These are phyloP conservation scores for Chara braunii DNA, from an alignment of 139 green algal species.

Conservation along the genomic window DNA sequence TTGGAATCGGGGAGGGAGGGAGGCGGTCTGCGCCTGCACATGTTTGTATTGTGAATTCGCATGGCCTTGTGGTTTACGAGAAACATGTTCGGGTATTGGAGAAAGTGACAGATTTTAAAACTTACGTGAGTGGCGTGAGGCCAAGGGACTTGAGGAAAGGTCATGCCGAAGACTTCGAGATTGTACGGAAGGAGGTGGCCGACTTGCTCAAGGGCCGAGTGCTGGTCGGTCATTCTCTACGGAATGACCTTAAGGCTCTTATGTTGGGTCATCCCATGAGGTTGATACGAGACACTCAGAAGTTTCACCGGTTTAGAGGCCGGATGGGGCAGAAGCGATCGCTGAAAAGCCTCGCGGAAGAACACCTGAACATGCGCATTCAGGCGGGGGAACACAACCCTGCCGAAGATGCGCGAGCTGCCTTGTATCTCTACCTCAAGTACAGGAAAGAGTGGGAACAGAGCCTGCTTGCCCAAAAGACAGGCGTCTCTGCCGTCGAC, in stretches of 20 bases:
- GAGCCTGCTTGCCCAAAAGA: conserved; percentile 13
- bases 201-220: conserved; percentile 57
- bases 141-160: conserved; percentile 19
- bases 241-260: conserved; percentile 77
- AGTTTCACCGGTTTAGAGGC: neutral
- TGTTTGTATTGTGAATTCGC: conserved; percentile 58
- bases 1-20: conserved; percentile 69
- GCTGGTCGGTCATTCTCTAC: conserved; percentile 77
- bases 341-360: conserved; percentile 53
- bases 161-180: conserved; percentile 28
- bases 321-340: neutral
- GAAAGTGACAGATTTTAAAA: conserved; percentile 40
- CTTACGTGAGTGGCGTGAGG: conserved; percentile 31
- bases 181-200: conserved; percentile 48
- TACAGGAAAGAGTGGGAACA: conserved; percentile 25
- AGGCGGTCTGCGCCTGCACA: conserved; percentile 57
- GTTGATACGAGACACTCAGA: conserved; percentile 61
- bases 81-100: conserved; percentile 34
- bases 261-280: conserved; percentile 66
- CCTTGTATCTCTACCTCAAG: conserved; percentile 22
- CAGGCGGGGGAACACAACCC: conserved; percentile 57
- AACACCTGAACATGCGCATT: conserved; percentile 62
- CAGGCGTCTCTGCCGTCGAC: no score
- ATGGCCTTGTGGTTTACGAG: conserved; percentile 42
- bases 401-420: conserved; percentile 26